phyloP scores from a whole-genome alignment of 1,139 yeast genomes.

The Suhomyces atakaporum region DNA sequence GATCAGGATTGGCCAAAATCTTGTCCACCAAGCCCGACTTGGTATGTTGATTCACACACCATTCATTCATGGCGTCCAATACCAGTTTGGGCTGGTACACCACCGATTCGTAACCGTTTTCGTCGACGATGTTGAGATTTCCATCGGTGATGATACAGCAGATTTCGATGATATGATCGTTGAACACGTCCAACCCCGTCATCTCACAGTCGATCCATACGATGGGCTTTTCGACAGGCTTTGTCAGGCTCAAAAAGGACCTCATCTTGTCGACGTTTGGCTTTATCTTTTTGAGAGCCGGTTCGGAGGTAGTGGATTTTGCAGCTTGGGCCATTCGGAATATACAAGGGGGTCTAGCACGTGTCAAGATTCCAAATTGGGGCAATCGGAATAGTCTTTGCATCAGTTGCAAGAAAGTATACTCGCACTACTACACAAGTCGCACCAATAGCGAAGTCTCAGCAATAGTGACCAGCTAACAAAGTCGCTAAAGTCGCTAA shows the following conservation, averaged over 20 bases:
- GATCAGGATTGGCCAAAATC: slow-evolving; percentile 55
- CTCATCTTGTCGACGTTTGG: slow-evolving; percentile 6
- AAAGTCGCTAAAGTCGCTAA: too few species aligned
- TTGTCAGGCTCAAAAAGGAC: slow-evolving; percentile 6
- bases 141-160: slow-evolving; percentile 91
- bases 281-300: slow-evolving; percentile 7
- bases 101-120: slow-evolving; percentile 75
- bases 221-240: slow-evolving; percentile 23
- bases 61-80: slow-evolving; percentile 74
- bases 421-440: too few species aligned
- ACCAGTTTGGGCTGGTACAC: slow-evolving; percentile 67
- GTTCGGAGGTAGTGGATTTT: slow-evolving; percentile 4
- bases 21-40: slow-evolving; percentile 74
- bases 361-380: not conserved
- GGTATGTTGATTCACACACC: slow-evolving; percentile 86
- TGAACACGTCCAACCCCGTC: slow-evolving; percentile 87
- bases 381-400: not conserved
- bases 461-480: too few species aligned
- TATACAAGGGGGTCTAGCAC: not conserved
- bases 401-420: too few species aligned
- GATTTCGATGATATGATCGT: slow-evolving; percentile 79
- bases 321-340: slow-evolving; percentile 4
- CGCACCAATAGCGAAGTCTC: too few species aligned
- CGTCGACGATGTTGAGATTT: slow-evolving; percentile 65
- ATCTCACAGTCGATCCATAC: slow-evolving; percentile 88